phyloP scores from a whole-genome alignment of 2,329 filamentous ascomycete genomes.

The Botrytis tulipae region DNA sequence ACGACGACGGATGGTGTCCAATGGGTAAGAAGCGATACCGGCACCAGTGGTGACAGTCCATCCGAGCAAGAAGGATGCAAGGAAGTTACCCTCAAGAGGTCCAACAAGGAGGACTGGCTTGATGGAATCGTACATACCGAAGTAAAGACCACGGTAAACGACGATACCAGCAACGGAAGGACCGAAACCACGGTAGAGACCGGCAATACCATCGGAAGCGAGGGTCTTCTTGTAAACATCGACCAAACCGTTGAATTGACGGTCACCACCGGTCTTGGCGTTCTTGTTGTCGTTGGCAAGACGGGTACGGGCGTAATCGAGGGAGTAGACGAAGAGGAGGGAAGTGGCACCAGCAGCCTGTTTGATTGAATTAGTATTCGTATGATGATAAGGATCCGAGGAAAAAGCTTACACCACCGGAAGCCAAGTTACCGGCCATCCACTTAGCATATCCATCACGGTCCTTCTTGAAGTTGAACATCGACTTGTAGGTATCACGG shows the following conservation, averaged over 20 bases:
- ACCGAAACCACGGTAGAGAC: slow-evolving; percentile 99
- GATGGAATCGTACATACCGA: slow-evolving; percentile 99
- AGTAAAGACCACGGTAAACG: slow-evolving; percentile 99
- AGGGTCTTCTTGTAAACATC: slow-evolving; percentile 99
- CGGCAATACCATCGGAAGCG: slow-evolving; percentile 95
- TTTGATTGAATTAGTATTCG: slow-evolving; percentile 22
- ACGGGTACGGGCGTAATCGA: slow-evolving; percentile 99
- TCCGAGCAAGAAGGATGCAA: slow-evolving; percentile 97
- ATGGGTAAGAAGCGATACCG: slow-evolving; percentile 99
- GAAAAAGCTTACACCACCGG: slow-evolving; percentile 82
- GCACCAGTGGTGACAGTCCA: slow-evolving; percentile 99
- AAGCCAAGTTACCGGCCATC: slow-evolving; percentile 99
- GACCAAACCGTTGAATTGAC: slow-evolving; percentile 99
- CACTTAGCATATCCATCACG: slow-evolving; percentile 97
- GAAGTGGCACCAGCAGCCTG: slow-evolving; percentile 98
- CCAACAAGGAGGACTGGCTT: slow-evolving; percentile 97
- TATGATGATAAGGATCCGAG: neutral
- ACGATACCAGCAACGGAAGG: slow-evolving; percentile 98
- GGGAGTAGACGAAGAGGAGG: slow-evolving; percentile 99
- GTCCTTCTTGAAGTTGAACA: slow-evolving; percentile 99
- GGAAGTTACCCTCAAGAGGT: slow-evolving; percentile 94
- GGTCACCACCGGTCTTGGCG: slow-evolving; percentile 93
- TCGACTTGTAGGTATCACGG: slow-evolving; percentile 99
- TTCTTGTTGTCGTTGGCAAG: slow-evolving; percentile 99
- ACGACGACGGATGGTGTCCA: slow-evolving; percentile 99